Conservation (phyloP, 1,139 yeast genomes). For the Lodderomyces margitis region DNA sequence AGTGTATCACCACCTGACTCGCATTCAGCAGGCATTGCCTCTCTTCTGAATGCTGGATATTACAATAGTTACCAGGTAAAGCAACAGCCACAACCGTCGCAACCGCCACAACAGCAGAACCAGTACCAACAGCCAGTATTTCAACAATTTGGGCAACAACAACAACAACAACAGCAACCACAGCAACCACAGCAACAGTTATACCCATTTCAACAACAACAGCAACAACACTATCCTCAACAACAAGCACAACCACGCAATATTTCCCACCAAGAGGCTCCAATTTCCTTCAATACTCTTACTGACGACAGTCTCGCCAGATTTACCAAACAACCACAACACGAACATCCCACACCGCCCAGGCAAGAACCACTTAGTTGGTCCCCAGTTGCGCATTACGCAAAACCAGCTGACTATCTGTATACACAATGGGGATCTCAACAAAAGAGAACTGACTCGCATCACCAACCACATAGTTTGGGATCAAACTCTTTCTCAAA, state of each 20-base stretch:
- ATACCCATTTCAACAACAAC: background rate
- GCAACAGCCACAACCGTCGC: background rate
- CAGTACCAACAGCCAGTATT: background rate
- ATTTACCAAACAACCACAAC: conserved; percentile 6
- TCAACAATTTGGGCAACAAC: conserved; percentile 6
- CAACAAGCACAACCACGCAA: background rate
- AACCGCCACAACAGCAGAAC: background rate
- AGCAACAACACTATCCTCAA: background rate
- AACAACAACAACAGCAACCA: background rate
- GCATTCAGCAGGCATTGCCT: background rate
- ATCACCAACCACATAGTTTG: background rate
- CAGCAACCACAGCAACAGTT: no score
- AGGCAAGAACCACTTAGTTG: background rate
- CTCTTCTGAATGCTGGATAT: background rate
- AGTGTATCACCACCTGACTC: background rate
- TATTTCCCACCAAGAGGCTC: conserved; percentile 2
- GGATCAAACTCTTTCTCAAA: background rate
- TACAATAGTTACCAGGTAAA: background rate
- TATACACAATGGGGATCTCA: conserved; percentile 1
- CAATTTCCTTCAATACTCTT: conserved; percentile 8
- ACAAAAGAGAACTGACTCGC: background rate
- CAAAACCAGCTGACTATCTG: background rate
- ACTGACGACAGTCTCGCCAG: conserved; percentile 9
- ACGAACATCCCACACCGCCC: background rate
- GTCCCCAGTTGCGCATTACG: conserved; percentile 5